Conservation (phyloP, 108 stramenopile genomes). For the Skeletonema costatum region DNA sequence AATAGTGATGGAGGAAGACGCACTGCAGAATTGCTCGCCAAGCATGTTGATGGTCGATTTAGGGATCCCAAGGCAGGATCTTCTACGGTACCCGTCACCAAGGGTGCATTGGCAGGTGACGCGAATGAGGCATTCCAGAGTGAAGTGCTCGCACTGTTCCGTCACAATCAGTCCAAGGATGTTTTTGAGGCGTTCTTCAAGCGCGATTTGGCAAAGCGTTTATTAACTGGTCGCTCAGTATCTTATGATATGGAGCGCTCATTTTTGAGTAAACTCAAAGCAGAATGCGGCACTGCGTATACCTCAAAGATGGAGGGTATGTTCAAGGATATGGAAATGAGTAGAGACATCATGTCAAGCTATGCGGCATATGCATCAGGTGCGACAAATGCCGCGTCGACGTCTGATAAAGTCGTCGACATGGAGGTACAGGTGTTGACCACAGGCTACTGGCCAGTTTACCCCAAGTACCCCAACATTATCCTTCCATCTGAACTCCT, state of each 20-base stretch:
- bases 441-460: constrained; percentile 97
- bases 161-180: constrained; percentile 92
- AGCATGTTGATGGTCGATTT: constrained; percentile 77
- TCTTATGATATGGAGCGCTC: constrained; percentile 89
- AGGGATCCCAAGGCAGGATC: constrained; percentile 61
- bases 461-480: constrained; percentile 76
- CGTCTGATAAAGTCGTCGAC: constrained; percentile 49
- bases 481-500: constrained; percentile 67
- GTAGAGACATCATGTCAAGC: constrained; percentile 85
- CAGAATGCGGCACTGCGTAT: constrained; percentile 97
- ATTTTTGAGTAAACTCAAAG: constrained; percentile 93
- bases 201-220: constrained; percentile 92
- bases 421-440: constrained; percentile 93
- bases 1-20: constrained; percentile 52
- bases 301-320: constrained; percentile 99
- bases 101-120: constrained; percentile 19
- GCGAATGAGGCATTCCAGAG: constrained; percentile 48
- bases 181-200: constrained; percentile 99
- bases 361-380: constrained; percentile 63
- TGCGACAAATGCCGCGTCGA: constrained; percentile 19
- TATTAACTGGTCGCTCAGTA: constrained; percentile 87
- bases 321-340: constrained; percentile 98
- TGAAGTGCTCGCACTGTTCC: constrained; percentile 83
- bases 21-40: constrained; percentile 90
- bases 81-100: constrained; percentile 4